Evolutionary conservation across 495 filamentous ascomycete species (phyloP).

Genomic region (Aspergillus nanangensis): DNA sequence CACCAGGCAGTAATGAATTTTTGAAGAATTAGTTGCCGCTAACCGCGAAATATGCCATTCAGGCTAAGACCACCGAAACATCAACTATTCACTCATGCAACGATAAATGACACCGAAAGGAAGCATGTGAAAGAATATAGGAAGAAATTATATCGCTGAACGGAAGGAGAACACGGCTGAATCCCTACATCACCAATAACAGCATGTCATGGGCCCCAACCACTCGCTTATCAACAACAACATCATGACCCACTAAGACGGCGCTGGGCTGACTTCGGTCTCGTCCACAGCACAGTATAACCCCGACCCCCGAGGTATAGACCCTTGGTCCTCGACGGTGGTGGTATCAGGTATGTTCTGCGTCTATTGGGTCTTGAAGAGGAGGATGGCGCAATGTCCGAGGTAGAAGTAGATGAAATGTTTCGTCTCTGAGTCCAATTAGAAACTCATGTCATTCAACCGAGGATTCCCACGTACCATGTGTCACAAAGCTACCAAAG

Average conservation of each 20-base stretch:
- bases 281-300: no score
- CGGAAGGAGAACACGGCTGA: background rate
- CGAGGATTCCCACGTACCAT: conserved; percentile 55
- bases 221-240: background rate
- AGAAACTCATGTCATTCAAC: background rate
- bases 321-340: background rate
- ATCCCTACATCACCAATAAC: no score
- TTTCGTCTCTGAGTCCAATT: conserved; percentile 72
- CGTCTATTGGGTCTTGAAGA: conserved; percentile 95
- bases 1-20: no score
- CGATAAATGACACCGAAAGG: conserved; percentile 1
- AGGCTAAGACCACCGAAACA: no score
- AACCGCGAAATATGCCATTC: no score
- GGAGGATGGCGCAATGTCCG: conserved; percentile 93
- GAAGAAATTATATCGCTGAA: conserved; percentile 1
- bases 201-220: background rate
- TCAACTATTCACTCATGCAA: no score
- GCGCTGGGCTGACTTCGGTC: background rate
- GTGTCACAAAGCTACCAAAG: conserved; percentile 98
- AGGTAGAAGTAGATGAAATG: conserved; percentile 99
- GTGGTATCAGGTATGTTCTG: background rate
- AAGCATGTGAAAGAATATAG: background rate
- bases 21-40: no score
- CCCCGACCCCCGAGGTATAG: background rate
- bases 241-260: background rate